phyloP scores from a whole-genome alignment of 106 monocot species.

The Dendrobium officinale region DNA sequence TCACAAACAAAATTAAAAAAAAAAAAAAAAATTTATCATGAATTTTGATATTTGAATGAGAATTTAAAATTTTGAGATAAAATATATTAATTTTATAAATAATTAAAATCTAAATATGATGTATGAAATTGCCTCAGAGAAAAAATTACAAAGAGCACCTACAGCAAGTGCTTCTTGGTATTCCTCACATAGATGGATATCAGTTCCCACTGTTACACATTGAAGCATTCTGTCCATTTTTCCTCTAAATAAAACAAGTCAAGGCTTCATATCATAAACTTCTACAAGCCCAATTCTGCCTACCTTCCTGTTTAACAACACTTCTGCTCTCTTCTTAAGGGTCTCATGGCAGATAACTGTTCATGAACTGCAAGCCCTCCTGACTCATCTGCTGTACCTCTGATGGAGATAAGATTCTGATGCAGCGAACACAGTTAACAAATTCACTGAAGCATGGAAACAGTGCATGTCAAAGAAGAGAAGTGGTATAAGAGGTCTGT shows the following conservation, averaged over 20 bases:
- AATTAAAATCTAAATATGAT: too few species aligned
- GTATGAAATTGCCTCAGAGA: too few species aligned
- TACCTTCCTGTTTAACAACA: background rate
- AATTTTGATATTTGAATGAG: too few species aligned
- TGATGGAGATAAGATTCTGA: slow-evolving; percentile 73
- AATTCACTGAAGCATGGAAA: slow-evolving; percentile 54
- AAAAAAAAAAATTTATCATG: too few species aligned
- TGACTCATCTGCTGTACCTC: slow-evolving; percentile 92
- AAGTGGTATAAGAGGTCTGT: too few species aligned
- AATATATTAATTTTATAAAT: too few species aligned
- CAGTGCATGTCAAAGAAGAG: background rate
- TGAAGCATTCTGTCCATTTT: background rate
- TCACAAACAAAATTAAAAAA: too few species aligned
- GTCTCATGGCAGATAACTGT: slow-evolving; percentile 14
- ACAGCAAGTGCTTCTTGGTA: too few species aligned
- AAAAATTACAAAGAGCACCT: too few species aligned
- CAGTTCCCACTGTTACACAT: background rate
- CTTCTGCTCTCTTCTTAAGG: background rate
- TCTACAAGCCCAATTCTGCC: background rate
- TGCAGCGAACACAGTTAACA: slow-evolving; percentile 76
- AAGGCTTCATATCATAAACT: background rate
- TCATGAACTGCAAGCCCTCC: slow-evolving; percentile 43
- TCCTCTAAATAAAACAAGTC: background rate
- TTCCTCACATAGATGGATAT: too few species aligned
- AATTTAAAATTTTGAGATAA: too few species aligned